Conservation (phyloP, 495 filamentous ascomycete species). For the Lasiosphaeria miniovina region DNA sequence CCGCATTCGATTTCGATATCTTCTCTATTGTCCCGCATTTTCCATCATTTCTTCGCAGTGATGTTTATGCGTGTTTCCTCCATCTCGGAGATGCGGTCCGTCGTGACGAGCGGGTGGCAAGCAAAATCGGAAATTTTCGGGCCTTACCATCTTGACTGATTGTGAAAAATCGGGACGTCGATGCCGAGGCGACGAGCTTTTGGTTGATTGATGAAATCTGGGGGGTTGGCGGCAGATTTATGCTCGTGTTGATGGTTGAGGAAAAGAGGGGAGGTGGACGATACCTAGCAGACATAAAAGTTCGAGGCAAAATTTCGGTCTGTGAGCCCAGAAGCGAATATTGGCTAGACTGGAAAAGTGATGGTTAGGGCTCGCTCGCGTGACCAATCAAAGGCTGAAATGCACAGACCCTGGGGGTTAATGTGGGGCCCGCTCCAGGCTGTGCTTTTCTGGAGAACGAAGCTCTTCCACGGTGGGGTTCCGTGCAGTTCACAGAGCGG, state of each 20-base stretch:
- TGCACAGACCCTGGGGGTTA: conserved; percentile 14
- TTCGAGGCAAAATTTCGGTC: conserved; percentile 36
- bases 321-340: conserved; percentile 30
- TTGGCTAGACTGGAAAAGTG: conserved; percentile 23
- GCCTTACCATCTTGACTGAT: conserved; percentile 60
- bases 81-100: not conserved
- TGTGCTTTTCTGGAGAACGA: conserved; percentile 1
- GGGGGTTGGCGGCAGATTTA: conserved; percentile 42
- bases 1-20: not conserved
- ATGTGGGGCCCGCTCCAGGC: conserved; percentile 9
- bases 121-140: conserved; percentile 26
- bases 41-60: not conserved
- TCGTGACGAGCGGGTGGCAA: conserved; percentile 10
- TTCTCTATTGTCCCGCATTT: not conserved
- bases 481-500: not conserved
- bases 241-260: conserved; percentile 39
- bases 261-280: conserved; percentile 31
- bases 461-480: not conserved
- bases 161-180: conserved; percentile 8
- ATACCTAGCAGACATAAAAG: conserved; percentile 30
- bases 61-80: not conserved
- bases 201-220: conserved; percentile 46
- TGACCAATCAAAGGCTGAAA: conserved; percentile 24
- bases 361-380: conserved; percentile 29
- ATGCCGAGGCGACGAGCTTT: conserved; percentile 44